phyloP scores from a whole-genome alignment of 176 grass and related monocot genomes.

The Elaeis guineensis region DNA sequence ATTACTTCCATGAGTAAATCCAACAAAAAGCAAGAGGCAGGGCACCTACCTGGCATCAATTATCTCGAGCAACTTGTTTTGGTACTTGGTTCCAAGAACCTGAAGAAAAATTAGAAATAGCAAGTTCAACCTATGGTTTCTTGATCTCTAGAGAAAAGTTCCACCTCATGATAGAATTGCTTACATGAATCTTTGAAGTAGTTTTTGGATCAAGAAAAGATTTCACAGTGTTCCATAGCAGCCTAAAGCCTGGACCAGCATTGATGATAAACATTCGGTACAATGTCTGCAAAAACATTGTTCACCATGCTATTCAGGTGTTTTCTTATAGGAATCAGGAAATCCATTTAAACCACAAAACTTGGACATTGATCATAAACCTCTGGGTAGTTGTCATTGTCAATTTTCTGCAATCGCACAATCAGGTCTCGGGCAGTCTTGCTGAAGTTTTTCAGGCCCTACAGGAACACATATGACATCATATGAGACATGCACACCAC shows the following conservation, averaged over 20 bases:
- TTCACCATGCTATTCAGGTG: neutral
- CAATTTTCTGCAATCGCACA: slow-evolving; percentile 16
- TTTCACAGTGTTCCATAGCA: slow-evolving; percentile 20
- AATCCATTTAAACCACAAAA: too few relatives aligned
- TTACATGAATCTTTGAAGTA: slow-evolving; percentile 18
- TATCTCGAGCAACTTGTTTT: slow-evolving; percentile 12
- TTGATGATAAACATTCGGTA: slow-evolving; percentile 15
- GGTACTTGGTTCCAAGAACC: slow-evolving; percentile 13
- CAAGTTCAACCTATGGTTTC: neutral
- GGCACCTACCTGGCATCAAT: slow-evolving; percentile 8
- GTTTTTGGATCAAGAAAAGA: slow-evolving; percentile 19
- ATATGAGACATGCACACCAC: too few relatives aligned
- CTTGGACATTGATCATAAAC: neutral
- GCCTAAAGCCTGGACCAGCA: slow-evolving; percentile 12
- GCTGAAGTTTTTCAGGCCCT: slow-evolving; percentile 15
- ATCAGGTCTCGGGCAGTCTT: slow-evolving; percentile 15
- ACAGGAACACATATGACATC: neutral
- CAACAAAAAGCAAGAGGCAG: neutral
- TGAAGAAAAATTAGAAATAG: neutral
- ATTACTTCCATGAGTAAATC: neutral
- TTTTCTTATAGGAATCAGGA: too few relatives aligned
- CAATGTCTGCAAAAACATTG: slow-evolving; percentile 7
- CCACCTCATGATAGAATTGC: neutral
- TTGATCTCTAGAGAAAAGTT: neutral
- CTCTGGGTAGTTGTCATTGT: slow-evolving; percentile 17